These are phyloP conservation scores for Bodo saltans DNA, from an alignment of 78 protist species.

Conservation along the genomic window DNA sequence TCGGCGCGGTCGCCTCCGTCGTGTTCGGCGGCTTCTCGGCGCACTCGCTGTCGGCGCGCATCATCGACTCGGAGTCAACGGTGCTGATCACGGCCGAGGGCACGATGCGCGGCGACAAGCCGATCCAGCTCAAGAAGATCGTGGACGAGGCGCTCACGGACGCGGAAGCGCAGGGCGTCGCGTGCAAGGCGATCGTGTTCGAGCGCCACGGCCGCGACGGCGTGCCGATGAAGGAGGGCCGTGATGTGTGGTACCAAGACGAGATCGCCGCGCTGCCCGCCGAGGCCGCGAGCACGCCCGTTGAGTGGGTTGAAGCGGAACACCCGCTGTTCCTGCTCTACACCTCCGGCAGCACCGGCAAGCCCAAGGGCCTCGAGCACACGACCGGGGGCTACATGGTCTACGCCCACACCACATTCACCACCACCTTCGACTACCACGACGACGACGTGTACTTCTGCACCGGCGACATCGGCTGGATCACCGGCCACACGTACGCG, in stretches of 20 bases:
- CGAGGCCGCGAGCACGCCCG: conserved; percentile 31
- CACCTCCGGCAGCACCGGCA: conserved; percentile 94
- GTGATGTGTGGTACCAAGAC: conserved; percentile 41
- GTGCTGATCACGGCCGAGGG: conserved; percentile 74
- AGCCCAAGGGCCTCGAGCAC: conserved; percentile 89
- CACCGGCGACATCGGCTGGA: conserved; percentile 90
- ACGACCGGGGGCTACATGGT: conserved; percentile 83
- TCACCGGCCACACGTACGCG: conserved; percentile 93
- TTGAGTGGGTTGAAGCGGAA: conserved; percentile 73
- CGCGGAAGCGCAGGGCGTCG: background rate
- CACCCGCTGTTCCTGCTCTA: conserved; percentile 91
- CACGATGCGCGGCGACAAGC: conserved; percentile 57
- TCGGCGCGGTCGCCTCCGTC: conserved; percentile 90
- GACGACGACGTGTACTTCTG: conserved; percentile 87
- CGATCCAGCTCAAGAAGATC: conserved; percentile 50
- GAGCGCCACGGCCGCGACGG: conserved; percentile 14
- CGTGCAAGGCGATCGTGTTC: conserved; percentile 19
- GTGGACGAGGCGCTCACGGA: conserved; percentile 42
- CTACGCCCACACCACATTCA: conserved; percentile 64
- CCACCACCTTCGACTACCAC: conserved; percentile 80
- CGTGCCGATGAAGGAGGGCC: conserved; percentile 16
- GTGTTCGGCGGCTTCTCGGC: conserved; percentile 77
- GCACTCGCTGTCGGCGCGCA: conserved; percentile 53
- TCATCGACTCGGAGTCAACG: conserved; percentile 57
- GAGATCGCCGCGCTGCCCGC: background rate